Evolutionary conservation across 2,329 filamentous ascomycete species (phyloP), one percentile per base, ranked within the genome.

Genomic region (Rugonectria rugulosa): DNA sequence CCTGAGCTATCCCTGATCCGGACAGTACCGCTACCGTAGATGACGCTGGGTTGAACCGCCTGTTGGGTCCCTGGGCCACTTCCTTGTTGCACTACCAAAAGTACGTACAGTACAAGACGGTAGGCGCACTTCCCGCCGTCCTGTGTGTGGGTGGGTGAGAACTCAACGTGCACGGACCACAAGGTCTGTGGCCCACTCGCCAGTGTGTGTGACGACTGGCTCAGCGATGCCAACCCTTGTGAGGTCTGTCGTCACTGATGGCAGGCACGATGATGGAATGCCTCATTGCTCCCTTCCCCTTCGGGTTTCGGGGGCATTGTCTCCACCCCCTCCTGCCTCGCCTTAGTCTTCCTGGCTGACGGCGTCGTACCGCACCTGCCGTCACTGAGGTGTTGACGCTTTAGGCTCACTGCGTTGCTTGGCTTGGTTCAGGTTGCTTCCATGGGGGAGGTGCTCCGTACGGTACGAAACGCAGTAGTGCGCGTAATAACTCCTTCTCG

Each of bases 201-300:
- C 23, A 40, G 26, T 44, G 48, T 17, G 15, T 14, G 40, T 23
- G 23, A 6, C n/a, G 19, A 40, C 37, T n/a, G 7, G 26, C 14
- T 36, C 32, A 36, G 20, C 27, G 29, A 15, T 38, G 19, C 38
- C 29, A 31, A 38, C 34, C 40, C 47, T 12, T n/a, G n/a, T n/a
- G n/a, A n/a, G n/a, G 38, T 29, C 38, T 51, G 48, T 36, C 48
- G 38, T 43, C 48, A 43, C 38, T 34, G 48, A 41, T 34, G 49
- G 34, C 43, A 54, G 41, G 57, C 44, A 53, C 50, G 31, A 62
- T 62, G 59, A 60, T 63, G 60, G 53, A 53, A 61, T 55, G 27
- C 34, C n/a, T 26, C 38, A 17, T 10, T 44, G 20, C 31, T 36
- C 57, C 42, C 56, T 55, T 40, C 54, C 19, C 15, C 42, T 29